phyloP scores from a whole-genome alignment of 2,329 filamentous ascomycete genomes.

The Alternaria postmessia region DNA sequence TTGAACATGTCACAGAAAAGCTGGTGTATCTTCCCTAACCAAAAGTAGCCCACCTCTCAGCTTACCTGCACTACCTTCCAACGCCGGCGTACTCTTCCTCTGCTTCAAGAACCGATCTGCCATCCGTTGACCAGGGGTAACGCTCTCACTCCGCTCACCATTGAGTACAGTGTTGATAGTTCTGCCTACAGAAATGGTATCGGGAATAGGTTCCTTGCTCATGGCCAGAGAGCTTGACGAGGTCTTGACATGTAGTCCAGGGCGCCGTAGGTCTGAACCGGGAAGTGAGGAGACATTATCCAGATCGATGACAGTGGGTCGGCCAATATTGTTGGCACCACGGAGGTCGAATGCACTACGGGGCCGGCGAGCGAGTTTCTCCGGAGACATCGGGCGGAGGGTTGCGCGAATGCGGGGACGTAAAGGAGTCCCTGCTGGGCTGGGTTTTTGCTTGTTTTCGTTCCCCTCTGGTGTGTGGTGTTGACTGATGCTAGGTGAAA shows the following conservation, averaged over 20 bases:
- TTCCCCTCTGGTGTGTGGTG: slow-evolving; percentile 20
- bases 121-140: slow-evolving; percentile 44
- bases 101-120: slow-evolving; percentile 41
- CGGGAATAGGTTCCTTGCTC: slow-evolving; percentile 26
- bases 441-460: slow-evolving; percentile 2
- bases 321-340: slow-evolving; percentile 1
- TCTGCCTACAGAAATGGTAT: slow-evolving; percentile 12
- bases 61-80: slow-evolving; percentile 2
- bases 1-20: slow-evolving; percentile 25
- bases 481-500: slow-evolving; percentile 20
- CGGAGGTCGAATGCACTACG: slow-evolving; percentile 48
- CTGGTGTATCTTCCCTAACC: slow-evolving; percentile 34
- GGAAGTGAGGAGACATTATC: slow-evolving; percentile 1
- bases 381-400: slow-evolving; percentile 27
- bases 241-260: slow-evolving; percentile 10
- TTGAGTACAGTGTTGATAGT: slow-evolving; percentile 21
- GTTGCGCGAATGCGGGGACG: slow-evolving; percentile 27
- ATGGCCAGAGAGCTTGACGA: slow-evolving; percentile 27
- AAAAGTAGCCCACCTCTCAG: slow-evolving; percentile 15
- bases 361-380: slow-evolving; percentile 34
- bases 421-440: slow-evolving; percentile 10
- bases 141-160: slow-evolving; percentile 20
- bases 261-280: slow-evolving; percentile 14
- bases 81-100: slow-evolving; percentile 20
- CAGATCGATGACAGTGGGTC: background rate